Evolutionary conservation across 495 filamentous ascomycete genomes (phyloP).

Genomic region (Trichodelitschia bisporula): DNA sequence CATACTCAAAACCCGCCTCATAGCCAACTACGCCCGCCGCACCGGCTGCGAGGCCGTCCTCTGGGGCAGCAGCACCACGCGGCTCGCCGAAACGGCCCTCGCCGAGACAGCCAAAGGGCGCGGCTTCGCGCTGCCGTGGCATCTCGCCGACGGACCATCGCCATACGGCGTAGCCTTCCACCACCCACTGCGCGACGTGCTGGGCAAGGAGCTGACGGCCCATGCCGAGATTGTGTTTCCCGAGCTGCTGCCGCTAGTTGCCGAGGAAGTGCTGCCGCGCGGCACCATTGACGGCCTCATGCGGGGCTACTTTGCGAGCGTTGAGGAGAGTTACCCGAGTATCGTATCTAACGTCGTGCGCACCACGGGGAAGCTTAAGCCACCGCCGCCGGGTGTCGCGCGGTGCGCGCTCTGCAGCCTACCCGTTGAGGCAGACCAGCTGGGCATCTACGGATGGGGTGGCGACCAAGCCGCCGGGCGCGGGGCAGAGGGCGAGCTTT

Average conservation of each 20-base stretch:
- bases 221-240: conserved; percentile 26
- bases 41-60: conserved; percentile 41
- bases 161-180: conserved; percentile 33
- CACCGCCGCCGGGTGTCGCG: background rate
- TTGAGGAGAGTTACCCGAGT: conserved; percentile 70
- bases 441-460: background rate
- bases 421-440: background rate
- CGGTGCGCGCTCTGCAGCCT: background rate
- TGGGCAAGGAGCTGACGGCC: conserved; percentile 47
- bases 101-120: conserved; percentile 76
- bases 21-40: conserved; percentile 34
- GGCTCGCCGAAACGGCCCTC: conserved; percentile 66
- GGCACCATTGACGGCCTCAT: conserved; percentile 83
- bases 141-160: conserved; percentile 45
- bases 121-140: conserved; percentile 59
- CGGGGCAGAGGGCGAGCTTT: conserved; percentile 13
- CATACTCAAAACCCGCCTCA: conserved; percentile 41
- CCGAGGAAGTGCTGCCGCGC: conserved; percentile 10
- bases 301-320: conserved; percentile 62
- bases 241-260: background rate
- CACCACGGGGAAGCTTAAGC: conserved; percentile 41
- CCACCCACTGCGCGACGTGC: conserved; percentile 60
- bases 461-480: background rate
- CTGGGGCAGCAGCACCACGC: conserved; percentile 68
- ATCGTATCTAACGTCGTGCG: conserved; percentile 87